Base-by-base conservation (phyloP, 495 filamentous ascomycete genomes). In the Amphirosellinia nigrospora region DNA sequence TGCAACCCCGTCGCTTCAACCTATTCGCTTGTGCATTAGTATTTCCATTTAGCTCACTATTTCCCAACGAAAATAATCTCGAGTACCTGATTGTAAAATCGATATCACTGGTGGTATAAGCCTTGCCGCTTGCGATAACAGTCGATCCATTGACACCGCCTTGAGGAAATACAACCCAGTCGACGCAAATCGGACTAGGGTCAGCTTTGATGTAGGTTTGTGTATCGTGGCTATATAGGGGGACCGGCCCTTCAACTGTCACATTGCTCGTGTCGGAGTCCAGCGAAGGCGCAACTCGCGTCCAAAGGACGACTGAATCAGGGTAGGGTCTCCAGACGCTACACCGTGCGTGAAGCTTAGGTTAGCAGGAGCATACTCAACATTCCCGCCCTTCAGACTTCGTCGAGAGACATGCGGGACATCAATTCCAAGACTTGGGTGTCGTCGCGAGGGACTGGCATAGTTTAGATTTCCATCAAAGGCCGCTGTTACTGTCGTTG, bases 261-360 rank as follows among this genome's bases (percentile, higher is more conserved):
- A 82, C 75, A 68, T 90, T 89, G 56, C 83, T 86, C 41, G 82
- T 62, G 64, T 88, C 88, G 63, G 88, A 86, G 13, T 83, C 84
- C 32, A 64, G 69, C 38, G 81, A 80, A 30, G 90, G 90, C 7
- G 88, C 84, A n/a, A 84, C 80, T n/a, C 90, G 80, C 0, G 90
- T 91, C 89, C 90, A 92, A 0, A 92, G 81, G 65, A 92, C 89
- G 2, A 92, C 86, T 23, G 85, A 89, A 72, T 86, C 77, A 19
- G 86, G 76, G 72, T 88, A 91, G 90, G 90, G 71, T 92, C 90
- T 11, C 90, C 90, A 21, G 87, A 89, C n/a, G 90, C 90, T 13
- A 92, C 84, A 68, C 89, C 88, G 69, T 91, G 90, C 9, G 89
- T 92, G 75, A 92, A 91, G 70, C 85, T 84, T 52, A 91, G 79